Evolutionary conservation across 805 yeast species (phyloP).

Genomic region (Nakazawaea ambrosiae): DNA sequence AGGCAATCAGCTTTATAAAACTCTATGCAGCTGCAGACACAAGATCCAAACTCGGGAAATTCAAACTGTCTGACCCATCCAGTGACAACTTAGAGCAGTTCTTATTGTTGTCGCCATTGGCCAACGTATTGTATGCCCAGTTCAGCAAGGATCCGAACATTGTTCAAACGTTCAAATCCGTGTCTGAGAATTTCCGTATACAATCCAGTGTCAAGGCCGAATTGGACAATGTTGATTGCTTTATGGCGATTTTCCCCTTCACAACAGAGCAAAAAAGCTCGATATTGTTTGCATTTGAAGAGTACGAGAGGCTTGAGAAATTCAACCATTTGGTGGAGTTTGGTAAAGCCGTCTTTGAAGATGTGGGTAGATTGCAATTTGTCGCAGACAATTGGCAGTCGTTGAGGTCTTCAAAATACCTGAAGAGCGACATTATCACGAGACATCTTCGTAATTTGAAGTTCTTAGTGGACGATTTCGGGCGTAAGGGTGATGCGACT

Average conservation of each 20-base stretch:
- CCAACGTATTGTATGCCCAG: conserved; percentile 51
- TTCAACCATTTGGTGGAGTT: conserved; percentile 15
- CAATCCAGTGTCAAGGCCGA: too few relatives aligned
- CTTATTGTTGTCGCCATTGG: conserved; percentile 50
- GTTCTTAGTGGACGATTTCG: conserved; percentile 16
- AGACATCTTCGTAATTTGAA: conserved; percentile 22
- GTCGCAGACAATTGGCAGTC: conserved; percentile 22
- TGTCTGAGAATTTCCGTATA: too few relatives aligned
- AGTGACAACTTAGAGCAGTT: too few relatives aligned
- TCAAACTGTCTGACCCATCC: too few relatives aligned
- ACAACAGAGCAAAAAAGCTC: conserved; percentile 16
- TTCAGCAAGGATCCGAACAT: conserved; percentile 30
- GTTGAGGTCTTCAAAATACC: conserved; percentile 18
- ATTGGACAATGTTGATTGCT: too few relatives aligned
- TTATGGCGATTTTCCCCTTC: conserved; percentile 25
- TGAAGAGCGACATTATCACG: conserved; percentile 21
- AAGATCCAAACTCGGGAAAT: too few relatives aligned
- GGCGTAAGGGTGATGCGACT: not conserved
- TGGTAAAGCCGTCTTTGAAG: conserved; percentile 19
- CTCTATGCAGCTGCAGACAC: too few relatives aligned
- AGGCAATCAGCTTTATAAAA: conserved; percentile 12
- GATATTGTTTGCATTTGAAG: conserved; percentile 13
- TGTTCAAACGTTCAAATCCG: conserved; percentile 16
- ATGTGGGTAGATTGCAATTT: conserved; percentile 19
- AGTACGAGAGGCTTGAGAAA: conserved; percentile 9